Percentiles rank a stretch among this genome's conserved stretches.
phyloP scores from a whole-genome alignment of 768 basidiomycete species.

The Hericium rajendrae region DNA sequence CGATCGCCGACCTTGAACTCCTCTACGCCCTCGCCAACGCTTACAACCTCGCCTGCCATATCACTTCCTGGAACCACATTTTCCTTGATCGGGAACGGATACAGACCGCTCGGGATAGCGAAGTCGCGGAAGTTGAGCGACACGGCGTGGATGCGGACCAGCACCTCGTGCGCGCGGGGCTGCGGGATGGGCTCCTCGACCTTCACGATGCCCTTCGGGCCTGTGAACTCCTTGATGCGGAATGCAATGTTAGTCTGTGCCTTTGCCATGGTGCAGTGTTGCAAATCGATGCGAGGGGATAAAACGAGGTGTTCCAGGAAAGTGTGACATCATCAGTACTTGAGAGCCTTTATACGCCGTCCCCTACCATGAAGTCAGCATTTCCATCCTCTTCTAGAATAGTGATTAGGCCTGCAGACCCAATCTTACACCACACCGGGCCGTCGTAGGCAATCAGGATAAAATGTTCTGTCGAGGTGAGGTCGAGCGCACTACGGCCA shows the following conservation, averaged over 20 bases:
- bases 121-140: slow-evolving; percentile 52
- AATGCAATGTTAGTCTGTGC: not conserved
- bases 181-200: slow-evolving; percentile 15
- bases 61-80: slow-evolving; percentile 31
- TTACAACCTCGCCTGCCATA: slow-evolving; percentile 43
- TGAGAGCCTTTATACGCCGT: too few relatives aligned
- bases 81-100: slow-evolving; percentile 26
- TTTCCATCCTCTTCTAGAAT: too few relatives aligned
- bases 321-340: too few relatives aligned
- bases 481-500: too few relatives aligned
- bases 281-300: too few relatives aligned
- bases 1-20: slow-evolving; percentile 41
- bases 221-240: not conserved
- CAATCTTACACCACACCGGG: too few relatives aligned
- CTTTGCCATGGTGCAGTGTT: too few relatives aligned
- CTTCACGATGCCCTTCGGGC: not conserved
- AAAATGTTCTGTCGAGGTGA: too few relatives aligned
- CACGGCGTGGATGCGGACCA: slow-evolving; percentile 47
- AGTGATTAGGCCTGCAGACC: too few relatives aligned
- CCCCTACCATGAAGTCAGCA: too few relatives aligned
- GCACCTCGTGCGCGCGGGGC: slow-evolving; percentile 38
- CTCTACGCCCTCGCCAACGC: slow-evolving; percentile 25
- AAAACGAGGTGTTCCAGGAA: too few relatives aligned
- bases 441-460: too few relatives aligned
- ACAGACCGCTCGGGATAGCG: slow-evolving; percentile 28